Conservation (phyloP, 306 rosid genomes). For the Dalbergia cultrata region DNA sequence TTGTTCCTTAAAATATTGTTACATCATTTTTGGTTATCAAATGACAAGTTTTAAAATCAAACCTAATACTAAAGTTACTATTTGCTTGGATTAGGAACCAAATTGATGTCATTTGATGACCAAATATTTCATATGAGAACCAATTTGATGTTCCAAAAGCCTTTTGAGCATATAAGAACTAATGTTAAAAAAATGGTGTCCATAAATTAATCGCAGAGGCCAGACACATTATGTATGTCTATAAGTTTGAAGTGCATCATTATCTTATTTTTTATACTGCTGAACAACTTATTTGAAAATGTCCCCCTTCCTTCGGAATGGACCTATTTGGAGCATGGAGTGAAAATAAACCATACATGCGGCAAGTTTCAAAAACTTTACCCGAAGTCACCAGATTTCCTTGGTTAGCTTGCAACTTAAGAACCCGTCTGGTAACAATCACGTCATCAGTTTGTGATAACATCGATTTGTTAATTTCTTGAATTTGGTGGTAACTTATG, state of each 20-base stretch:
- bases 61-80: neutral
- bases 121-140: too few species aligned
- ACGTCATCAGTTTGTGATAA: neutral
- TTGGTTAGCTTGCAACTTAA: constrained; percentile 9
- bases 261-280: neutral
- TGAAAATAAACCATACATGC: neutral
- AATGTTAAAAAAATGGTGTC: neutral
- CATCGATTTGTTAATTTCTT: neutral
- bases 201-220: neutral
- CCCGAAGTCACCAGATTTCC: neutral
- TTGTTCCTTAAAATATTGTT: neutral
- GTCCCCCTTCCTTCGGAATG: neutral
- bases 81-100: neutral
- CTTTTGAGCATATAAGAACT: neutral
- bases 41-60: neutral
- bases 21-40: neutral
- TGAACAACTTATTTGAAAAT: neutral
- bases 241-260: constrained; percentile 12
- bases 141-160: neutral
- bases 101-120: neutral
- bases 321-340: neutral
- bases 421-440: constrained; percentile 8
- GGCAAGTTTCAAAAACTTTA: neutral
- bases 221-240: neutral
- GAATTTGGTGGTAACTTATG: neutral